These are phyloP conservation scores for Populus davidiana DNA, from an alignment of 345 rosid species.

Conservation along the genomic window DNA sequence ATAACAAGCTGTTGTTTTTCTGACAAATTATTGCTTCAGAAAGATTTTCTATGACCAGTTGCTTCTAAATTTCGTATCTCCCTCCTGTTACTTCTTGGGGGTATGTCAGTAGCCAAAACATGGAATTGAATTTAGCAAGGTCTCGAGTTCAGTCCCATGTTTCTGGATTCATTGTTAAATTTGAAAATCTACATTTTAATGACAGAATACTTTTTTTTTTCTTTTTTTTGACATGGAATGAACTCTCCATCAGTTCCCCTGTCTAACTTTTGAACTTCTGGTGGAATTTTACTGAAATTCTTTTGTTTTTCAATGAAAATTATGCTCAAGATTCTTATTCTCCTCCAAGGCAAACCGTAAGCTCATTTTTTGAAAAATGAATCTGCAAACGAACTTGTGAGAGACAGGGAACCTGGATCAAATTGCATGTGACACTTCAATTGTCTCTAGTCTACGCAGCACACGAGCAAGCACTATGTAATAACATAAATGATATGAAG, in stretches of 20 bases:
- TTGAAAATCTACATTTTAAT: too few species aligned
- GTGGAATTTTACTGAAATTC: background rate
- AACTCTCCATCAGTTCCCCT: background rate
- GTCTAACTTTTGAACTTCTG: background rate
- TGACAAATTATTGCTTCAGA: background rate
- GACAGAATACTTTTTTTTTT: too few species aligned
- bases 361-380: background rate
- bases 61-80: background rate
- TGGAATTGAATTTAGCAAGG: background rate
- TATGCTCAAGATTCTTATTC: background rate
- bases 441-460: background rate
- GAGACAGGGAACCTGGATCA: background rate
- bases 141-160: too few species aligned
- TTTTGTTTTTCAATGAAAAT: background rate
- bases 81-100: background rate
- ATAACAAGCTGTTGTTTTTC: background rate
- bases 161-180: too few species aligned
- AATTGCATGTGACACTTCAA: slow-evolving; percentile 2
- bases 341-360: background rate
- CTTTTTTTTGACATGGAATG: too few species aligned
- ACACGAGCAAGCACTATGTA: too few species aligned
- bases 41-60: too few species aligned
- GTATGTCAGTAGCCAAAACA: background rate
- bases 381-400: background rate
- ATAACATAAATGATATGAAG: background rate